These are phyloP conservation scores for Ophiostoma perfectum DNA, from an alignment of 2,329 filamentous ascomycete species.

Conservation along the genomic window DNA sequence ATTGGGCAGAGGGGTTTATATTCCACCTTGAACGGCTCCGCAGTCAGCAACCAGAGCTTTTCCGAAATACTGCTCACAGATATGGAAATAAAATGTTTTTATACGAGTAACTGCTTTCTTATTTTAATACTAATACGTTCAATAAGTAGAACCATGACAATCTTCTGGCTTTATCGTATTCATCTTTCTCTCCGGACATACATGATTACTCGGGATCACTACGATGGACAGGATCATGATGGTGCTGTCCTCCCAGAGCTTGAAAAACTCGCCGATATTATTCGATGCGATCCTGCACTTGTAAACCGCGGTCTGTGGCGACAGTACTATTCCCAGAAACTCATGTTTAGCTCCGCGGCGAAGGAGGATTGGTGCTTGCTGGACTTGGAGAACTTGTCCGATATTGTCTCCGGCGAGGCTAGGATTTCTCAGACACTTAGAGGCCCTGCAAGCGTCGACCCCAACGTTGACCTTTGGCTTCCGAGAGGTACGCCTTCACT, in stretches of 20 bases:
- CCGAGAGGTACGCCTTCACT: background rate
- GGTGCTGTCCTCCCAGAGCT: background rate
- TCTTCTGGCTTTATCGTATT: background rate
- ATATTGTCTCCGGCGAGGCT: background rate
- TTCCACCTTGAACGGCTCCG: background rate
- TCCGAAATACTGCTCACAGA: background rate
- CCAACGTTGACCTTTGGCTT: background rate
- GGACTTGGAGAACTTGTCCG: background rate
- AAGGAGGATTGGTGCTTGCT: background rate
- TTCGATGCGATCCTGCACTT: background rate
- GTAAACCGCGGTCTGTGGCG: background rate
- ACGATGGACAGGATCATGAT: background rate
- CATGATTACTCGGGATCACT: background rate
- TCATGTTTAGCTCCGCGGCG: background rate
- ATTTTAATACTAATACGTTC: no score
- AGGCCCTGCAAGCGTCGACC: background rate
- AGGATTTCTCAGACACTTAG: background rate
- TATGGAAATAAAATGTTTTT: background rate
- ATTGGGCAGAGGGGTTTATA: background rate
- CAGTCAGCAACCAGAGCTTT: background rate
- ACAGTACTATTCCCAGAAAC: background rate
- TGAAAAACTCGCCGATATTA: background rate
- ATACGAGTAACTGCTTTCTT: background rate
- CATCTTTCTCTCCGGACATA: background rate
- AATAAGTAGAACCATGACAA: background rate